Base-by-base conservation (phyloP, 139 green algal genomes). In the Chlorella vulgaris region DNA sequence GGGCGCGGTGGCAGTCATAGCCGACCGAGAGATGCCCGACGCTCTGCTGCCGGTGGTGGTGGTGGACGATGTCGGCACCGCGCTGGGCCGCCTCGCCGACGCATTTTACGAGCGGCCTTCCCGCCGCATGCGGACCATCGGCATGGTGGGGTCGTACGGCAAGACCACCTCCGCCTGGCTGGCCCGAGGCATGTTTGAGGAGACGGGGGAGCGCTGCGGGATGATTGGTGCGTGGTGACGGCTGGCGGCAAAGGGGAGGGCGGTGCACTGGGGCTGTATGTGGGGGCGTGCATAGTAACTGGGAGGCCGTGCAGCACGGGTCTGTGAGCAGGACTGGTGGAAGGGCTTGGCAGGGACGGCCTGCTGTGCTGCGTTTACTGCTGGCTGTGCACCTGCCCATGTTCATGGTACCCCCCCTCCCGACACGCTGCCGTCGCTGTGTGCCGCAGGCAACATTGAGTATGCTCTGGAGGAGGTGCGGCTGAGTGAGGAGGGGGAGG, bases 121-220 rank as follows among this genome's bases (percentile, higher is more conserved):
- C 0, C 67, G 61, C 18, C 77, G 77, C 39, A 83, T 94, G 85
- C 79, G 84, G n/a, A 83, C 86, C 76, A 82, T 42, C 31, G 94
- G 86, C 31, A 76, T 99, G 26, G 87, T 92, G 47, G 97, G 97
- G 36, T 93, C 84, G 28, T 85, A 88, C 55, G 97, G 97, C 74
- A 99, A 99, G 91, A 98, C 94, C n/a, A 99, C 96, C 2, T 91
- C 90, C 0, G 86, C 89, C 31, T 99, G 96, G 93, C 87, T 99
- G 29, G 85, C 97, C 21, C 91, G 94, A 13, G 90, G 93, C 40
- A 90, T 99, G 10, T 88, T 98, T 58, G 95, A 98, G 81, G 88
- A 96, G 76, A 77, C 86, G 21, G 74, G 81, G 24, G 63, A 88
- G 69, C 58, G 83, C 13, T 60, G 74, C 13, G 83, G 85, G 42